Base-by-base conservation (phyloP, 495 filamentous ascomycete genomes). In the Hypoxylon perforatum region DNA sequence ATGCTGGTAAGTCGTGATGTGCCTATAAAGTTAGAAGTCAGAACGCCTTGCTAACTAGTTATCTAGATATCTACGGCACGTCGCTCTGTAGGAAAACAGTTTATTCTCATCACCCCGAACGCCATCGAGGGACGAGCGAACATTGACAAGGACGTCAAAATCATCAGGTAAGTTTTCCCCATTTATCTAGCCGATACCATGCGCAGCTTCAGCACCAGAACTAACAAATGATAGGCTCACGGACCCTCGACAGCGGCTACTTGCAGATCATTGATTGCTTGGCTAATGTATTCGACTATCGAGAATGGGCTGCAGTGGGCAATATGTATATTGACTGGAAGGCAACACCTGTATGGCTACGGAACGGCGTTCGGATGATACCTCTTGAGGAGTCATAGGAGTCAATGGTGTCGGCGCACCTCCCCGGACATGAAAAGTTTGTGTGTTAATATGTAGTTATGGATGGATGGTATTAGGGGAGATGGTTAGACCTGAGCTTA, bases 81-180 rank as follows among this genome's bases (percentile, higher is more conserved):
- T 68, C 84, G 90, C 48, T 91, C 92, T 2, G 88, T 94, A 41
- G 91, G 94, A 10, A 88, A 93, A 57, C 95, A 99, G 74, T 99
- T 95, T 71, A 93, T 99, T 62, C 84, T 99, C 7, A 99, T 99
- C 73, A 97, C 96, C 8, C 95, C 95, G 14, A 94, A 97, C 66
- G 90, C 89, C 36, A 93, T 96, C 57, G 86, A 88, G 77, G 88
- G 90, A 55, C 88, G 84, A 33, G 86, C 87, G 25, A 83, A 88
- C 15, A 79, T 86, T 14, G 85, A 81, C 19, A 82, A 82, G 54
- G 94, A 98, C 76, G 93, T 97, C 52, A 89, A 88, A 63, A 88
- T 98, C 51, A 92, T 91, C 73, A 89, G 91, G 89, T 90, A 85
- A 67, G 88, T 83, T 55, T 17, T 47, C 58, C 30, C 59, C n/a